These are phyloP conservation scores for Ustilago loliicola DNA, from an alignment of 1,284 basidiomycete genomes.

Conservation along the genomic window DNA sequence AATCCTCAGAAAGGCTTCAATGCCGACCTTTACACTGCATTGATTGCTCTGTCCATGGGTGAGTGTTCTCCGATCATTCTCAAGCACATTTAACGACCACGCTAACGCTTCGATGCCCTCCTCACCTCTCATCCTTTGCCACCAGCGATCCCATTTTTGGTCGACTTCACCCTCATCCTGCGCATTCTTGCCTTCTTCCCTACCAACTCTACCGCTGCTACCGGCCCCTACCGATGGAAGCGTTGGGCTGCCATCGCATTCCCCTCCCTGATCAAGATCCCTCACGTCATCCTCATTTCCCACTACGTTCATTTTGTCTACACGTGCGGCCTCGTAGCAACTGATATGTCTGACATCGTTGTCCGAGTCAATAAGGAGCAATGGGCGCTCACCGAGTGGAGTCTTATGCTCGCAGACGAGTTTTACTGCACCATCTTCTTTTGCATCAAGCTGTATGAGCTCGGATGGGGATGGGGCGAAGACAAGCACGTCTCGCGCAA, in stretches of 20 bases:
- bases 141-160: constrained; percentile 33
- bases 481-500: constrained; percentile 31
- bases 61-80: no score
- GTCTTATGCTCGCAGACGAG: constrained; percentile 36
- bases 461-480: constrained; percentile 46
- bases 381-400: constrained; percentile 30
- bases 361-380: constrained; percentile 28
- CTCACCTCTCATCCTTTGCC: no score
- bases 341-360: constrained; percentile 26
- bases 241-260: constrained; percentile 27
- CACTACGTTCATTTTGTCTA: constrained; percentile 28
- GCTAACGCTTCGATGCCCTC: no score
- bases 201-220: constrained; percentile 4
- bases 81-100: no score
- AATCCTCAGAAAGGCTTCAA: constrained; percentile 23
- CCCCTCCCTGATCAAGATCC: constrained; percentile 73
- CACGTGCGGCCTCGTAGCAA: not conserved
- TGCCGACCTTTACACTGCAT: constrained; percentile 22
- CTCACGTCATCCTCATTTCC: constrained; percentile 24
- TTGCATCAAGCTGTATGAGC: constrained; percentile 29
- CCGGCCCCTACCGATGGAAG: constrained; percentile 21
- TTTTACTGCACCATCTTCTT: constrained; percentile 39
- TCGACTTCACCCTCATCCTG: constrained; percentile 32
- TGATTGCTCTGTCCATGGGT: constrained; percentile 26
- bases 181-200: constrained; percentile 42